Conservation (phyloP, 176 grass and related monocot genomes). For the Leersia perrieri region DNA sequence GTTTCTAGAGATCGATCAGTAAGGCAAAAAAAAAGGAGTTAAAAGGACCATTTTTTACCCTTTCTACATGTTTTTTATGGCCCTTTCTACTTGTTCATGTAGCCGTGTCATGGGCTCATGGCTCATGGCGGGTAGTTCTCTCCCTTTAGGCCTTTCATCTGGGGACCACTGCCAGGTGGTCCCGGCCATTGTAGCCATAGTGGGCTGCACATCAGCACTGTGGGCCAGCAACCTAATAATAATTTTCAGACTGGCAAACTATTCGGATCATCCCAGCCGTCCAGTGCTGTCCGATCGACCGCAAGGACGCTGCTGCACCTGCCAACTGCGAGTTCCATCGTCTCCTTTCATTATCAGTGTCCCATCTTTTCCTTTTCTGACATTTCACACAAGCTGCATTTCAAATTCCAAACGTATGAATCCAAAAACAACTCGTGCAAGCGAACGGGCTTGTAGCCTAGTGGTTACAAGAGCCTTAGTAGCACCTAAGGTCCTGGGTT, state of each 20-base stretch:
- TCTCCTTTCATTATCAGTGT: background rate
- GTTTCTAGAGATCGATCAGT: too few relatives aligned
- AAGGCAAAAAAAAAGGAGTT: conserved; percentile 11
- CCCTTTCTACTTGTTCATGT: background rate
- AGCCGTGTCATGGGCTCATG: conserved; percentile 15
- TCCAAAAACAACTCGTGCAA: background rate
- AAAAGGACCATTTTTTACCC: conserved; percentile 21
- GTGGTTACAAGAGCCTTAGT: too few relatives aligned
- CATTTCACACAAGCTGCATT: background rate
- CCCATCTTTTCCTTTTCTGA: background rate
- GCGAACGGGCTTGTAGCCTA: too few relatives aligned
- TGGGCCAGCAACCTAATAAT: conserved; percentile 19
- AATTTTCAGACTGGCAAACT: conserved; percentile 4
- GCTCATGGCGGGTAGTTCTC: too few relatives aligned
- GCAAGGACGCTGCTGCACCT: background rate
- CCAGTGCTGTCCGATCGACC: background rate
- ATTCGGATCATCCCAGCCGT: conserved; percentile 18
- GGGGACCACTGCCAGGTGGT: conserved; percentile 21
- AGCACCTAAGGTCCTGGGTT: too few relatives aligned
- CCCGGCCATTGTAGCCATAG: conserved; percentile 11
- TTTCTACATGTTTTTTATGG: too few relatives aligned
- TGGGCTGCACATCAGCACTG: conserved; percentile 24
- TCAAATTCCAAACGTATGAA: background rate
- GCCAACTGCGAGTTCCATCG: background rate
- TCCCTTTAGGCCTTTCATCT: background rate